Percentiles rank a stretch among this genome's conserved stretches.
Evolutionary conservation across 345 rosid species (phyloP).

Genomic region (Ceriops tagal): DNA sequence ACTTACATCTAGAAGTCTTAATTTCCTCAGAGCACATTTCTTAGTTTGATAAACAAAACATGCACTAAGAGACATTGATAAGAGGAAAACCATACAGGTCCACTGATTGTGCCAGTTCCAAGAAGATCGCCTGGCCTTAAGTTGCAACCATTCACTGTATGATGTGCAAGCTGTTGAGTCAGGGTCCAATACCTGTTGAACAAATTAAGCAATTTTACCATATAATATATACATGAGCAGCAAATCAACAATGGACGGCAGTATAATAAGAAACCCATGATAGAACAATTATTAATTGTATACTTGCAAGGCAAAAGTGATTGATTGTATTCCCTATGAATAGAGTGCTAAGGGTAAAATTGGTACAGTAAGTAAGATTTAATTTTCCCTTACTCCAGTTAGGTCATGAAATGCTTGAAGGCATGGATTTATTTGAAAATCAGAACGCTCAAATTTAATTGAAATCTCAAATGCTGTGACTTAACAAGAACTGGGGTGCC

Average conservation of each 20-base stretch:
- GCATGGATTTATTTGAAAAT: neutral
- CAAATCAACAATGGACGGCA: neutral
- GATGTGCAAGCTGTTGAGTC: conserved; percentile 92
- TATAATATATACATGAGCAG: neutral
- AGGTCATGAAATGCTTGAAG: neutral
- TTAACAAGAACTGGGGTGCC: conserved; percentile 14
- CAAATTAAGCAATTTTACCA: neutral
- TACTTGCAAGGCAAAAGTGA: too few relatives aligned
- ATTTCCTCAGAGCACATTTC: too few relatives aligned
- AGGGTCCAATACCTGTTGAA: conserved; percentile 82
- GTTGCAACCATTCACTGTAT: conserved; percentile 92
- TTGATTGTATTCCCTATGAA: too few relatives aligned
- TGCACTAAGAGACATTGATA: neutral
- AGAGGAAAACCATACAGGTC: conserved; percentile 55
- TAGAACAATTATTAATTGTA: too few relatives aligned
- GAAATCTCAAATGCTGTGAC: too few relatives aligned
- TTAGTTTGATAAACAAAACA: conserved; percentile 8
- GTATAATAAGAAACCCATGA: neutral
- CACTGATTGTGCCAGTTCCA: conserved; percentile 95
- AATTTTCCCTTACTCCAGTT: too few relatives aligned
- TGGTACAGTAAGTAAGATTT: too few relatives aligned
- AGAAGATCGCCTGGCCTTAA: conserved; percentile 90
- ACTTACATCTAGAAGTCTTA: neutral
- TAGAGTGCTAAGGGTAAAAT: too few relatives aligned
- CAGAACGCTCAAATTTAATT: neutral